Percentiles rank a stretch among this genome's conserved stretches.
Evolutionary conservation across 2,329 filamentous ascomycete species (phyloP).

Genomic region (Calonectria henricotiae): DNA sequence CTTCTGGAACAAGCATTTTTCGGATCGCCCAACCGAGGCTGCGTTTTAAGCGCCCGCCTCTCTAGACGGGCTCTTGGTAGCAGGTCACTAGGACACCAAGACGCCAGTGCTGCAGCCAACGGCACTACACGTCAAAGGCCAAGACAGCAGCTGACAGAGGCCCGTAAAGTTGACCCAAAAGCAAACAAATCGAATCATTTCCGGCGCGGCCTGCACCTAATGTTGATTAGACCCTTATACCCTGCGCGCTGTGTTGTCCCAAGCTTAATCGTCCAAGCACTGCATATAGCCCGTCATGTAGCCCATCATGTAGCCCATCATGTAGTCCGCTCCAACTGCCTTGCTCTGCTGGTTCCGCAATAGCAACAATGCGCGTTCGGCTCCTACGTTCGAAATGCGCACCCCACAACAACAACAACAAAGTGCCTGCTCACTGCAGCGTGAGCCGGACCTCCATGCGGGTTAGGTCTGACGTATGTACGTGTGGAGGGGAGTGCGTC

Average conservation of each 20-base stretch:
- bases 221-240: conserved; percentile 17
- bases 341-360: conserved; percentile 12
- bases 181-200: conserved; percentile 19
- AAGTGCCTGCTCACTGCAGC: neutral
- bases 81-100: neutral
- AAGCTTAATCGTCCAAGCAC: conserved; percentile 7
- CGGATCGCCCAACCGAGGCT: conserved; percentile 10
- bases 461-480: conserved; percentile 19
- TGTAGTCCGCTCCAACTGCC: neutral
- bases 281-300: neutral
- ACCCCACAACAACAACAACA: neutral
- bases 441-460: neutral
- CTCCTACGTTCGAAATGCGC: neutral
- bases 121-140: conserved; percentile 9
- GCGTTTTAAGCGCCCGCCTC: conserved; percentile 11
- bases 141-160: conserved; percentile 14
- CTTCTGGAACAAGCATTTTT: neutral
- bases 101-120: conserved; percentile 2
- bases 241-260: conserved; percentile 16
- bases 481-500: neutral
- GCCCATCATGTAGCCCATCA: no score
- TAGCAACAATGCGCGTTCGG: neutral
- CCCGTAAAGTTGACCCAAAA: conserved; percentile 5
- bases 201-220: neutral
- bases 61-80: neutral